Conservation (phyloP, 805 yeast species). For the Ogataea minuta region DNA sequence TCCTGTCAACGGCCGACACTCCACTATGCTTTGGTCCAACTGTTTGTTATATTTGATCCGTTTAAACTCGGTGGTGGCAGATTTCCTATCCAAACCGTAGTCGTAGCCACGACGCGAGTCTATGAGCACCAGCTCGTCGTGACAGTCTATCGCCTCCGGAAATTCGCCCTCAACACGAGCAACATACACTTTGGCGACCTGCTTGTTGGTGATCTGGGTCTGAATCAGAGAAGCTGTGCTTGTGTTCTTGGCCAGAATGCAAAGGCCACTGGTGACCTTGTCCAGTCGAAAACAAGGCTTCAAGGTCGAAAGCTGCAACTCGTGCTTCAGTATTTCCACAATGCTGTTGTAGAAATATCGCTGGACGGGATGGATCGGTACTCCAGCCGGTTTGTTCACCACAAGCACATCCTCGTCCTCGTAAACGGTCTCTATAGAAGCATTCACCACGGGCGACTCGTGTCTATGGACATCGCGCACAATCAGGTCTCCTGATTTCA, state of each 20-base stretch:
- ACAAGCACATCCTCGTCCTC: slow-evolving; percentile 37
- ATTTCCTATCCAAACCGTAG: slow-evolving; percentile 25
- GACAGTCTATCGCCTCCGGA: slow-evolving; percentile 33
- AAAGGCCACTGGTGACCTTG: slow-evolving; percentile 52
- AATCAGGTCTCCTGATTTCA: slow-evolving; percentile 31
- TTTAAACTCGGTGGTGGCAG: slow-evolving; percentile 26
- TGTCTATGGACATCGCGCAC: slow-evolving; percentile 30
- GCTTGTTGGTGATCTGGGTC: slow-evolving; percentile 32
- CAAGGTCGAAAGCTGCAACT: slow-evolving; percentile 20
- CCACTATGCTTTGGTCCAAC: slow-evolving; percentile 41
- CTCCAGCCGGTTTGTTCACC: slow-evolving; percentile 50
- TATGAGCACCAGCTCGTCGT: slow-evolving; percentile 38
- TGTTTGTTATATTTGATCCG: slow-evolving; percentile 31
- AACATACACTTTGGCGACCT: slow-evolving; percentile 41
- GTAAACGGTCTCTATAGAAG: slow-evolving; percentile 17
- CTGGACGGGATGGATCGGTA: slow-evolving; percentile 56
- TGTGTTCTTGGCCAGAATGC: slow-evolving; percentile 43
- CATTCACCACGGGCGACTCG: slow-evolving; percentile 27
- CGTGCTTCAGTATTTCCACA: slow-evolving; percentile 43
- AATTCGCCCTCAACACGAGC: slow-evolving; percentile 46
- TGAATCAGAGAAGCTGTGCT: slow-evolving; percentile 35
- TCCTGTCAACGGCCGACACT: slow-evolving; percentile 51
- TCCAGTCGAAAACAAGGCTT: slow-evolving; percentile 51
- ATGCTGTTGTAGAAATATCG: slow-evolving; percentile 44
- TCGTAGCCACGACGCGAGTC: slow-evolving; percentile 30